These are phyloP conservation scores for Zalerion maritima DNA, from an alignment of 495 filamentous ascomycete genomes.

Conservation along the genomic window DNA sequence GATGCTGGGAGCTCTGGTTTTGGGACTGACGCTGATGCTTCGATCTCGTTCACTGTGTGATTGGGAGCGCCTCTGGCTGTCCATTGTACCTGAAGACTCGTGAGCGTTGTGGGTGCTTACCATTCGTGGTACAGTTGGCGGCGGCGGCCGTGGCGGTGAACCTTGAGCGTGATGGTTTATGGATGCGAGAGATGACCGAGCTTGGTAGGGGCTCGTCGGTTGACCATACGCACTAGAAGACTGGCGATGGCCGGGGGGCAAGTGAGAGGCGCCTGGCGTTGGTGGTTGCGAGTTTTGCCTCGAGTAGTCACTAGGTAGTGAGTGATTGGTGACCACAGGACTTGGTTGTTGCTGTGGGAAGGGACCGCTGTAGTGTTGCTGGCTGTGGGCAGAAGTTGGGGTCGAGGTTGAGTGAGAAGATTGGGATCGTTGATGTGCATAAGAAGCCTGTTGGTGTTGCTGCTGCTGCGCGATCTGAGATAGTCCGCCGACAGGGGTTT, in stretches of 20 bases:
- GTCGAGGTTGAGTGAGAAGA: slow-evolving; percentile 40
- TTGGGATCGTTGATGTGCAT: slow-evolving; percentile 29
- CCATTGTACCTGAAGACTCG: slow-evolving; percentile 20
- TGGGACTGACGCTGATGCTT: slow-evolving; percentile 50
- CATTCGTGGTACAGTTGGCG: slow-evolving; percentile 29
- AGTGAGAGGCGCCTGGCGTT: slow-evolving; percentile 38
- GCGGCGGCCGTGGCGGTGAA: slow-evolving; percentile 22
- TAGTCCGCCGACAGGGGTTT: too few relatives aligned
- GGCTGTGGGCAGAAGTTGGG: slow-evolving; percentile 41
- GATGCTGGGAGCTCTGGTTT: slow-evolving; percentile 41
- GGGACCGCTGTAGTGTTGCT: slow-evolving; percentile 31
- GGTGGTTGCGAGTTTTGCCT: slow-evolving; percentile 39
- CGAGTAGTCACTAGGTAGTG: slow-evolving; percentile 26
- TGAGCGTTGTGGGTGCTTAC: slow-evolving; percentile 29
- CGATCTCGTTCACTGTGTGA: slow-evolving; percentile 39
- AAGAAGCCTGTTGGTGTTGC: slow-evolving; percentile 15
- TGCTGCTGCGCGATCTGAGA: slow-evolving; percentile 13
- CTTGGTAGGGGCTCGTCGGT: slow-evolving; percentile 39
- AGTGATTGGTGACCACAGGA: slow-evolving; percentile 31
- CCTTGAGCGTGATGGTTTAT: slow-evolving; percentile 16
- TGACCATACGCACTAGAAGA: slow-evolving; percentile 26
- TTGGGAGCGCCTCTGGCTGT: slow-evolving; percentile 19
- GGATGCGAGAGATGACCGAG: slow-evolving; percentile 24
- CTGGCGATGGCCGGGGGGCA: slow-evolving; percentile 24
- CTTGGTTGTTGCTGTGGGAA: slow-evolving; percentile 37